phyloP scores from a whole-genome alignment of 169 alveolate species.

The Plasmodium coatneyi region DNA sequence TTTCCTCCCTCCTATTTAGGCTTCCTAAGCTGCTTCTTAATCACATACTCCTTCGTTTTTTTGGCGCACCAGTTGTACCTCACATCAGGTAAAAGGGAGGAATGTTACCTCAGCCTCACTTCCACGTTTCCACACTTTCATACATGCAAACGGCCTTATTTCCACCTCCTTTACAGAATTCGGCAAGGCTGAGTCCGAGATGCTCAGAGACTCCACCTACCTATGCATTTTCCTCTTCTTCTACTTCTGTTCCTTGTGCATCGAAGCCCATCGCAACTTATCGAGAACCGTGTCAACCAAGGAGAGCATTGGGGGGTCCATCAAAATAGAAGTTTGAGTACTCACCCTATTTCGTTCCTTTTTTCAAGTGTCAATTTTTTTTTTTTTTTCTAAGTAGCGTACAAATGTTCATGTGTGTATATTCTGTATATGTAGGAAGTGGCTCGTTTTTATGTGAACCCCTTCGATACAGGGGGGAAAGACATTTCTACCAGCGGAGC shows the following conservation, averaged over 20 bases:
- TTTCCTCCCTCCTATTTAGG: conserved; percentile 6
- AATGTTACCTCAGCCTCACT: not conserved
- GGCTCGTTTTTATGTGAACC: not conserved
- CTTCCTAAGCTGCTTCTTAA: conserved; percentile 35
- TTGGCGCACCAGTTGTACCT: not conserved
- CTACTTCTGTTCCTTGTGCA: conserved; percentile 33
- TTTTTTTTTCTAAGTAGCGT: not conserved
- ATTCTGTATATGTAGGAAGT: not conserved
- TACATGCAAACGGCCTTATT: not conserved
- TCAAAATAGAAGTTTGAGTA: conserved; percentile 38
- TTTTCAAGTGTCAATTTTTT: conserved; percentile 5
- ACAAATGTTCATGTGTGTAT: not conserved
- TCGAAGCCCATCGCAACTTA: conserved; percentile 16
- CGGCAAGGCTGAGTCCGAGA: not conserved
- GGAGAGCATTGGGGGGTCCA: not conserved
- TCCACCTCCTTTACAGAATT: not conserved
- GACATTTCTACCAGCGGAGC: not conserved
- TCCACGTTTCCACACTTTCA: not conserved
- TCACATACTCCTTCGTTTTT: conserved; percentile 14
- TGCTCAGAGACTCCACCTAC: not conserved
- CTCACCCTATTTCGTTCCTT: not conserved
- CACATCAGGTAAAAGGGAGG: conserved; percentile 13
- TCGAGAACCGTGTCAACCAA: not conserved
- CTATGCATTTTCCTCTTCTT: conserved; percentile 24
- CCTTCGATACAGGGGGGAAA: not conserved